Evolutionary conservation across 192 early-diverging fungal species (phyloP), one percentile per base, ranked within the genome.

Genomic region (Dimargaris cristalligena): DNA sequence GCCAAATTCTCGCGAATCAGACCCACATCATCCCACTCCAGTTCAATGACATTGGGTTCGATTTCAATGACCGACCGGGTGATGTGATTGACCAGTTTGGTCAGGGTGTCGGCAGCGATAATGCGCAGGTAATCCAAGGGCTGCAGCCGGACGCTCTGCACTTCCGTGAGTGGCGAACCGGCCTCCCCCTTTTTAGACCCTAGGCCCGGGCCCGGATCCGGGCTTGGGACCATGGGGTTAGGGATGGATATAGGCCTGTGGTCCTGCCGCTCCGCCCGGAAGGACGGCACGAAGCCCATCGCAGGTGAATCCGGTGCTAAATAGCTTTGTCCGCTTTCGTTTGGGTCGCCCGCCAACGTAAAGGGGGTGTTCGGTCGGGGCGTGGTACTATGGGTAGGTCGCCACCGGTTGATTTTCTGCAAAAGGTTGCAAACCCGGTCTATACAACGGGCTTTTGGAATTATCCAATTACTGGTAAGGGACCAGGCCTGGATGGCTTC

Each of bases 401-500:
- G 6, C 55, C 55, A 57, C 34, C 38, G 20, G 3, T n/a, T 16
- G n/a, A 34, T 3, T 23, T 16, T 31, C 26, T 57, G 32, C 14
- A 57, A 25, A 4, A 57, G 34, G 4, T 25, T 35, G 20, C 16
- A 35, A n/a, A 38, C 6, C 32, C 33, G 32, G 14, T 34, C 34
- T n/a, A 34, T 25, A n/a, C 16, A 20, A 13, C 16, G 33, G 3
- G 10, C 34, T 23, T 57, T 11, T 1, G 18, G 32, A 3, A n/a
- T 4, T n/a, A 34, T 16, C 55, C 55, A 57, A 26, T 10, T 35
- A n/a, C 35, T 34, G 9, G 55, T 9, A 0, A 26, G n/a, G 33
- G 55, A 23, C 55, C 55, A 57, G 22, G 13, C 18, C 33, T 57
- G 55, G 33, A 57, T 20, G 26, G 18, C 22, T n/a, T 57, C 55